Base-by-base conservation (phyloP, 2,329 filamentous ascomycete genomes). In the Xylaria sp. region DNA sequence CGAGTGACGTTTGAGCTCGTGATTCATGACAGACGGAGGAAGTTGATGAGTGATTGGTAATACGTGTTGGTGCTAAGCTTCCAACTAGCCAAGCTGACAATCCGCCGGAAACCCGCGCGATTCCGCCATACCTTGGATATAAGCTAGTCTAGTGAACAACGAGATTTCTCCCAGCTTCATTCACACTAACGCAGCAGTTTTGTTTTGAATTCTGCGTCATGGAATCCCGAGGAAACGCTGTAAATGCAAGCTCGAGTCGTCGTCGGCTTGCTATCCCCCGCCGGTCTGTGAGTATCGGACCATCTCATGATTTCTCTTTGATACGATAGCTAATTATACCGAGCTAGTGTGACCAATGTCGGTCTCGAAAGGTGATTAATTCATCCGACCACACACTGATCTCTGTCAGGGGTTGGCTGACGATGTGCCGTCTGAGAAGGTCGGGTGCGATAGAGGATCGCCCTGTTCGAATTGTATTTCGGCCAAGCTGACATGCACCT, bases 381-480 rank as follows among this genome's bases (percentile, higher is more conserved):
- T n/a, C 30, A 67, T 62, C 36, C 39, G 66, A 32, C 7, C 39
- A 30, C 2, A 8, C 12, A 41, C 36, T 7, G 8, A 25, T 62
- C 18, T 66, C 45, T 39, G 4, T 32, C 30, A 46, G 55, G 5
- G 28, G 55, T 48, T 12, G 23, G 25, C 48, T 52, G 15, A 52
- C 25, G 3, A 32, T 30, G 18, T 30, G 56, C 18, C 12, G 10
- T 64, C 48, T 10, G 36, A 13, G 23, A 45, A 77, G 76, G 72
- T 78, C 15, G 75, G 75, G 13, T 78, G 77, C 36, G 76, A 79
- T 50, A 74, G 77, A 69, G 72, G 61, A 9, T 75, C 75, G 30
- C 77, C 77, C 5, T 79, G 77, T 63, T 74, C 78, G 2, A 80
- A 80, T 58, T 82, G 80, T 60, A 30, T 74, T 10, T 73, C 77